Evolutionary conservation across 495 filamentous ascomycete genomes (phyloP).

Genomic region (Penicillium cosmopolitanum): DNA sequence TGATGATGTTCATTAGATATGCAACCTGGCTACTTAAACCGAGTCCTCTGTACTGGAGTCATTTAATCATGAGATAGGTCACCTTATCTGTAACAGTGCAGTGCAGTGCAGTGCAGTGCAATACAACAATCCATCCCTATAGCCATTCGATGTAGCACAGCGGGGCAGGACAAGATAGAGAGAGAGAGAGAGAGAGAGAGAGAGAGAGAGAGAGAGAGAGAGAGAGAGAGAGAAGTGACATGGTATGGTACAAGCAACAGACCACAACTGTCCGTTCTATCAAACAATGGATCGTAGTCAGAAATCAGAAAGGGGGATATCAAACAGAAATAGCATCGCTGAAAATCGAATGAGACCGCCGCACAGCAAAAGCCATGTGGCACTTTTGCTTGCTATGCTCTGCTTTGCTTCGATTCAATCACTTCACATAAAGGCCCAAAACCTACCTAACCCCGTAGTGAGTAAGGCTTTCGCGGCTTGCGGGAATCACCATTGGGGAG

Average conservation of each 20-base stretch:
- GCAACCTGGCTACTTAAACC: background rate
- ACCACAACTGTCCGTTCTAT: background rate
- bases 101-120: no score
- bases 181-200: background rate
- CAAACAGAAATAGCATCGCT: background rate
- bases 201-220: background rate
- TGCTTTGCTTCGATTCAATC: background rate
- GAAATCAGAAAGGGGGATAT: background rate
- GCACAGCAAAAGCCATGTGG: background rate
- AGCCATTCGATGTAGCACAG: background rate
- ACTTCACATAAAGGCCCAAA: background rate
- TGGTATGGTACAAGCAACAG: background rate
- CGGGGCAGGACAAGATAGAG: background rate
- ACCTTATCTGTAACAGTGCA: no score
- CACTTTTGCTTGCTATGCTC: background rate
- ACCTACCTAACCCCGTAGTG: background rate
- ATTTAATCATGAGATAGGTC: no score
- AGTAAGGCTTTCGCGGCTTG: conserved; percentile 15
- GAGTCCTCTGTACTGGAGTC: no score
- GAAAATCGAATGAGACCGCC: background rate
- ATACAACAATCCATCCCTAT: no score
- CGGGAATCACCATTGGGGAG: conserved; percentile 15
- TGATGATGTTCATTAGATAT: no score
- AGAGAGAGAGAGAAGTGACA: background rate
- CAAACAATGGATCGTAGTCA: background rate